Evolutionary conservation across 352 stramenopile genomes (phyloP).

Genomic region (Globisporangium takayamanum): DNA sequence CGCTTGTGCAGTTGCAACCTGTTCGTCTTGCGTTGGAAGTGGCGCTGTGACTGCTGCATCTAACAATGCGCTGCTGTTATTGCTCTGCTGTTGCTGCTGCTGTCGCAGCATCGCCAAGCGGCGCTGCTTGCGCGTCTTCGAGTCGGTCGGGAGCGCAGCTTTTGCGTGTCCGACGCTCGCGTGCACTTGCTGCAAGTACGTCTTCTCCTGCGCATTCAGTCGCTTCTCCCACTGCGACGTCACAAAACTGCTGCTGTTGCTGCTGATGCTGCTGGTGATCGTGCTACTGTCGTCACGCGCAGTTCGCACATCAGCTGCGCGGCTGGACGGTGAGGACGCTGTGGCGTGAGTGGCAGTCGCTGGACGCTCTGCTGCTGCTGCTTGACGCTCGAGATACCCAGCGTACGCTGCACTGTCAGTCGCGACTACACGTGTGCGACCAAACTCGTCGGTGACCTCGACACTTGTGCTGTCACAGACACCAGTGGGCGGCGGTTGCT

Average conservation of each 20-base stretch:
- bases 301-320: not conserved
- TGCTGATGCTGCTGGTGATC: not conserved
- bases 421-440: slow-evolving; percentile 35
- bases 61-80: slow-evolving; percentile 1
- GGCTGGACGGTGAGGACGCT: too few relatives aligned
- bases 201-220: slow-evolving; percentile 55
- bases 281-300: not conserved
- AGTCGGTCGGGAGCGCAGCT: slow-evolving; percentile 20
- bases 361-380: not conserved
- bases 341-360: too few relatives aligned
- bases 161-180: slow-evolving; percentile 40
- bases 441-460: slow-evolving; percentile 60
- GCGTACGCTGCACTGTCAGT: slow-evolving; percentile 31
- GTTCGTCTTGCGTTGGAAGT: slow-evolving; percentile 12
- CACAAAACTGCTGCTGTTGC: slow-evolving; percentile 46
- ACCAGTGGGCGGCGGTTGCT: not conserved
- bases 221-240: slow-evolving; percentile 78
- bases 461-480: slow-evolving; percentile 12
- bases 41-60: slow-evolving; percentile 1
- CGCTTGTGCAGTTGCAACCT: slow-evolving; percentile 34
- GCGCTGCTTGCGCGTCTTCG: slow-evolving; percentile 52
- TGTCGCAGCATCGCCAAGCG: slow-evolving; percentile 49
- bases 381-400: slow-evolving; percentile 17
- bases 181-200: slow-evolving; percentile 62
- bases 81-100: not conserved